Evolutionary conservation across 805 yeast species (phyloP), one percentile per base, ranked within the genome.

Genomic region (Clavispora vitiphila): DNA sequence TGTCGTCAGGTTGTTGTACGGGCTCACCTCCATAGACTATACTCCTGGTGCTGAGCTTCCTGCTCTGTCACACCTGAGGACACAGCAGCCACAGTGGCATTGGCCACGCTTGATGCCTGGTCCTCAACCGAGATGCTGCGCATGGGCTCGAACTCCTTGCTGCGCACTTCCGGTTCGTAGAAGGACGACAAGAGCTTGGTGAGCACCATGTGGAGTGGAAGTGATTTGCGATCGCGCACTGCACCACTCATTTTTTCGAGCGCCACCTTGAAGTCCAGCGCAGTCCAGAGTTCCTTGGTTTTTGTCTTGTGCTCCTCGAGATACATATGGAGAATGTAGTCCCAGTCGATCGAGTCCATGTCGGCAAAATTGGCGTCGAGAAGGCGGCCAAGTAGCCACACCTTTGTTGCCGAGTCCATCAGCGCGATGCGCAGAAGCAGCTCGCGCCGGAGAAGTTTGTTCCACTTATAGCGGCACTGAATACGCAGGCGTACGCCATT

Each of bases 401-500:
- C 29, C 45, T 61, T 64, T n/a, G 66, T 62, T 7, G 54, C 55
- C 4, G 50, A 38, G 31, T 57, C 58, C 72, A 69, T 65, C 39
- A 53, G 55, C 18, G 62, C 46, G 2, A 63, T 50, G 12, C 69
- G 51, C n/a, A 53, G 50, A 27, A 55, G 49, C 18, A 66, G 56
- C 47, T 81, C 83, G 44, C 84, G 69, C 54, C 79, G 81, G 40
- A 81, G 63, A 5, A 89, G 56, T 63, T 90, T 91, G 57, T 84
- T 84, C 96, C 97, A 91, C 60, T 91, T 91, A 64, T 91, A 91
- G 44, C 98, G 77, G 60, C 97, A 90, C 64, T 91, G 98, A 49
- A 91, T 90, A 52, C 98, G 74, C 1, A 96, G 85, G 47, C 98
- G 75, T 2, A 79, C 71, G 3, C 96, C 96, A 25, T 86, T 82